Evolutionary conservation across 164 flowering plant genomes (phyloP).

Genomic region (Echeveria elegans): DNA sequence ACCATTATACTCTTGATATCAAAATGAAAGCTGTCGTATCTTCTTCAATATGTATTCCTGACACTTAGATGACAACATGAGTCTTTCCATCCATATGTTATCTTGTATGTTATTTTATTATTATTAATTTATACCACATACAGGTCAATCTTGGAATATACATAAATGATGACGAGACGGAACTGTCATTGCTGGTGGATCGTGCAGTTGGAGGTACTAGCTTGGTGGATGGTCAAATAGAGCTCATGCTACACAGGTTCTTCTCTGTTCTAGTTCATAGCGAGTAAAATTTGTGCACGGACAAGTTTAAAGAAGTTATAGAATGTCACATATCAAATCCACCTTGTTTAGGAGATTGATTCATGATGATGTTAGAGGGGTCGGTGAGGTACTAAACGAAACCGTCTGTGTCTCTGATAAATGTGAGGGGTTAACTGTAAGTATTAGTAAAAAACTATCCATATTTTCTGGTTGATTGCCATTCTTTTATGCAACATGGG

Average conservation of each 20-base stretch:
- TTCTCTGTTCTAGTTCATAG: constrained; percentile 4
- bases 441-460: constrained; percentile 19
- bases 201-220: constrained; percentile 93
- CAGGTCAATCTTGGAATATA: constrained; percentile 92
- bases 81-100: background rate
- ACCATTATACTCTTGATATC: too few species aligned
- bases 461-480: background rate
- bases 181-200: constrained; percentile 87
- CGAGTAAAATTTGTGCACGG: background rate
- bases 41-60: background rate
- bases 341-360: constrained; percentile 53
- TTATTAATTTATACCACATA: constrained; percentile 1
- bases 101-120: background rate
- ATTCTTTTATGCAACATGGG: background rate
- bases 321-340: background rate
- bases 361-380: constrained; percentile 88
- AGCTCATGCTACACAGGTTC: constrained; percentile 93
- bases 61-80: background rate
- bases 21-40: too few species aligned
- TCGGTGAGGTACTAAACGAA: constrained; percentile 85
- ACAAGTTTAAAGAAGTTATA: too few species aligned
- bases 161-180: constrained; percentile 45
- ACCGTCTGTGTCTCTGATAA: constrained; percentile 43
- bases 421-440: constrained; percentile 79
- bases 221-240: constrained; percentile 76